phyloP scores from a whole-genome alignment of 1,284 basidiomycete genomes.

The Sanguinoderma infundibulare region DNA sequence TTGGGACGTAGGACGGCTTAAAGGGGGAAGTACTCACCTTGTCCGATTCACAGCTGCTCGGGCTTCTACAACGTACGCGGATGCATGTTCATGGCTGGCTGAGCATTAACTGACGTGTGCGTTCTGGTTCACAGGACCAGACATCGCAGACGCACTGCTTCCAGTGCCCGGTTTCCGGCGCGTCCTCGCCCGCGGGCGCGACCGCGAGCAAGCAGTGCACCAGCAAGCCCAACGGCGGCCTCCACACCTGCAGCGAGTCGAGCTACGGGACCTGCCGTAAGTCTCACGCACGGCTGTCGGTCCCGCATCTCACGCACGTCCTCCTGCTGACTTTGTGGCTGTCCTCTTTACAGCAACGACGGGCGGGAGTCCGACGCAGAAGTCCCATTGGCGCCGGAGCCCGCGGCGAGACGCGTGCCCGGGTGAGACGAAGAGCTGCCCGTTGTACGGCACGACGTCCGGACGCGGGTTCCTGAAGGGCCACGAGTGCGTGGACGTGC shows the following conservation, averaged over 20 bases:
- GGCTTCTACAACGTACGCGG: conserved; percentile 27
- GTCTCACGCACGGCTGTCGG: background rate
- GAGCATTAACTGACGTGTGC: too few relatives aligned
- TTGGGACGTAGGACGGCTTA: background rate
- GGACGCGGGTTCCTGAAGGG: conserved; percentile 16
- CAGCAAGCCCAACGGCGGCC: conserved; percentile 18
- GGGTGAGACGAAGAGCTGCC: conserved; percentile 23
- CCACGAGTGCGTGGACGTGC: conserved; percentile 31
- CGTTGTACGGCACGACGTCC: conserved; percentile 20
- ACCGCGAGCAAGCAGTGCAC: conserved; percentile 22
- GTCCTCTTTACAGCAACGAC: conserved; percentile 19
- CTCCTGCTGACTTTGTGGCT: background rate
- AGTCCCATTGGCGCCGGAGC: background rate
- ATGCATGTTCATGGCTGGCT: background rate
- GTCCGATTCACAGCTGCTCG: conserved; percentile 20
- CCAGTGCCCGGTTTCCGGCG: conserved; percentile 27
- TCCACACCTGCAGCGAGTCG: conserved; percentile 19
- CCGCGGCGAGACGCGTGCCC: conserved; percentile 17
- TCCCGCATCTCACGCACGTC: background rate
- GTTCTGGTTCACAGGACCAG: background rate
- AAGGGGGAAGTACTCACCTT: background rate
- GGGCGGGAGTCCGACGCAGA: conserved; percentile 19
- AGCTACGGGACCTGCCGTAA: conserved; percentile 25
- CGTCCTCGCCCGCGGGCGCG: conserved; percentile 24
- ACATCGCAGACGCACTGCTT: conserved; percentile 28